These are phyloP conservation scores for Debaryomyces prosopidis DNA, from an alignment of 805 yeast genomes.

Conservation along the genomic window DNA sequence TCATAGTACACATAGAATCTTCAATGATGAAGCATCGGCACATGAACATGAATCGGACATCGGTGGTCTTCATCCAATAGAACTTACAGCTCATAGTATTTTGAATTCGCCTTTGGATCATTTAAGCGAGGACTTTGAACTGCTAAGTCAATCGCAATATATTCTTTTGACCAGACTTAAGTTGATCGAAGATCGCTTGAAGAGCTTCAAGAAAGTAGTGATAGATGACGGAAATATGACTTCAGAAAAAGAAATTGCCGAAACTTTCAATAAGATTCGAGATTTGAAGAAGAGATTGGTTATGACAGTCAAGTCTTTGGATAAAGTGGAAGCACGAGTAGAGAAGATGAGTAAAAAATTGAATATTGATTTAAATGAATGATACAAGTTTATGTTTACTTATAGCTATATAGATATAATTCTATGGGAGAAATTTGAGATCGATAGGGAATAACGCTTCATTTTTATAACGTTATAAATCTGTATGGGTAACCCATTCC, in stretches of 20 bases:
- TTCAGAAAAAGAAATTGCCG: constrained; percentile 19
- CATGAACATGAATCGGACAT: constrained; percentile 1
- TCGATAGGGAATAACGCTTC: no score
- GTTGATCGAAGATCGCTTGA: constrained; percentile 38
- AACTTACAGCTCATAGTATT: constrained; percentile 56
- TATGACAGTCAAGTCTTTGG: constrained; percentile 27
- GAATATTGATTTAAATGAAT: background rate
- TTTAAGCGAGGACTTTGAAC: constrained; percentile 50
- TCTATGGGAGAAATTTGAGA: no score
- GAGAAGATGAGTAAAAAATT: constrained; percentile 18
- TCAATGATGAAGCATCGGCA: background rate
- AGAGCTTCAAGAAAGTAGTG: constrained; percentile 19
- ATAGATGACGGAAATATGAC: constrained; percentile 15
- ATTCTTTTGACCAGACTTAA: constrained; percentile 51
- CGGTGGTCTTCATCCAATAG: constrained; percentile 55
- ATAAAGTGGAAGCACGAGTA: constrained; percentile 37
- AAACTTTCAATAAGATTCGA: constrained; percentile 21
- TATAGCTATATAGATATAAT: no score
- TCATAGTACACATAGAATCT: no score
- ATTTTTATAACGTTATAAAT: constrained; percentile 25
- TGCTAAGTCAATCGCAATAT: constrained; percentile 56
- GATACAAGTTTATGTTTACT: no score
- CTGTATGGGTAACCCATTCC: constrained; percentile 75
- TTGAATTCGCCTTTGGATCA: constrained; percentile 55
- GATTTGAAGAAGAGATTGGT: constrained; percentile 33